Percentiles rank a stretch among this genome's conserved stretches.
Evolutionary conservation across 2,329 filamentous ascomycete genomes (phyloP).

Genomic region (Coniella vitis): DNA sequence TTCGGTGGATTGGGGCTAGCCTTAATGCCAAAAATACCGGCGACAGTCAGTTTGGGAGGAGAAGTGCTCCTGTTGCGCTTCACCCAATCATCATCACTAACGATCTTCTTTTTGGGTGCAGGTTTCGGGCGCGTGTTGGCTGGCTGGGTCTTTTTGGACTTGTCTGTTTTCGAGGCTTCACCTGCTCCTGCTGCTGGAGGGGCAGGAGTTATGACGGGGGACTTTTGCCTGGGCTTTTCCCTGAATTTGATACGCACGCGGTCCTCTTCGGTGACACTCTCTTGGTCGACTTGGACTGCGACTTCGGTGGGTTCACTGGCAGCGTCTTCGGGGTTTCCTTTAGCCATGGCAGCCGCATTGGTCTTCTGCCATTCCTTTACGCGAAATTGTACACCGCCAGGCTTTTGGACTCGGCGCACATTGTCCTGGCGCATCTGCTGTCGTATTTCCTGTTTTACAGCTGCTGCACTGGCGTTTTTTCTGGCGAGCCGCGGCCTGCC

Average conservation of each 20-base stretch:
- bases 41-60: constrained; percentile 18
- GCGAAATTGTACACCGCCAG: constrained; percentile 65
- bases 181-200: constrained; percentile 19
- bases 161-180: constrained; percentile 21
- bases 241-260: constrained; percentile 50
- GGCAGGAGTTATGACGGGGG: constrained; percentile 22
- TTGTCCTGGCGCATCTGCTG: constrained; percentile 51
- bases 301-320: constrained; percentile 55
- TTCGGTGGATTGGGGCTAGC: constrained; percentile 36
- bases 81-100: constrained; percentile 90
- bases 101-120: constrained; percentile 81
- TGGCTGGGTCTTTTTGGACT: constrained; percentile 21
- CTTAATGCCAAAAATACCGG: constrained; percentile 21
- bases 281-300: constrained; percentile 51
- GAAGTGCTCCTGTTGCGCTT: constrained; percentile 33
- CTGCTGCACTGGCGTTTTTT: constrained; percentile 48
- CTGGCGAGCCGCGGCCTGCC: constrained; percentile 40
- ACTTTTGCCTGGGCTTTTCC: constrained; percentile 33
- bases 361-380: constrained; percentile 81
- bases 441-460: constrained; percentile 48
- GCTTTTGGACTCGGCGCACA: constrained; percentile 54
- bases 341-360: constrained; percentile 58
- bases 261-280: constrained; percentile 56
- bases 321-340: constrained; percentile 43
- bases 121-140: constrained; percentile 39